Evolutionary conservation across 768 basidiomycete species (phyloP).

Genomic region (Candolleomyces eurysporus): DNA sequence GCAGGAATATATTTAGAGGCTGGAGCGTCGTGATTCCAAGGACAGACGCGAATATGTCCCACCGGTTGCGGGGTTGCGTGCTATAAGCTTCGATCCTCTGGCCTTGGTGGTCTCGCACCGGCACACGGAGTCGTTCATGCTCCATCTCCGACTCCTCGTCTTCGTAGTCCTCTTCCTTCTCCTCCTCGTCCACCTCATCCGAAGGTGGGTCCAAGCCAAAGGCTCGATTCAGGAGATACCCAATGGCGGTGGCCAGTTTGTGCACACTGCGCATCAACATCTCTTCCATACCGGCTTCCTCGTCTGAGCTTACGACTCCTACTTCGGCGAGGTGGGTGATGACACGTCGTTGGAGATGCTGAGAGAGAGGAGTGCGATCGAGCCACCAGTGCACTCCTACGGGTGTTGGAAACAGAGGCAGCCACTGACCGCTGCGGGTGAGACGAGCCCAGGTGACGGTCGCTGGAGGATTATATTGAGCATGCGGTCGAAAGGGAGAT

Average conservation of each 20-base stretch:
- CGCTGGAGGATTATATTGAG: not conserved
- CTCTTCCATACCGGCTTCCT: not conserved
- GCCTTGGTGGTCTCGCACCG: not conserved
- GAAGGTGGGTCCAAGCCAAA: not conserved
- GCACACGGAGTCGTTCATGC: not conserved
- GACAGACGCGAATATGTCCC: not conserved
- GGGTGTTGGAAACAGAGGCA: slow-evolving; percentile 1
- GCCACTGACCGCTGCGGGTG: not conserved
- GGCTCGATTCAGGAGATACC: not conserved
- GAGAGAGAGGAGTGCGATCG: not conserved
- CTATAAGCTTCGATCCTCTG: not conserved
- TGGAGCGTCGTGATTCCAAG: not conserved
- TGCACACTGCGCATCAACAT: not conserved
- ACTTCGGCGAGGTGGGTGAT: not conserved
- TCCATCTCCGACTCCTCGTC: not conserved
- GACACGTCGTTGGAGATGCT: not conserved
- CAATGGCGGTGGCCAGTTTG: slow-evolving; percentile 1
- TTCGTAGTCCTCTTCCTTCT: not conserved
- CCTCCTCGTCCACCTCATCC: not conserved
- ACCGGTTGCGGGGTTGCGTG: not conserved
- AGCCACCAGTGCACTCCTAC: not conserved
- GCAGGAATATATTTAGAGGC: not conserved
- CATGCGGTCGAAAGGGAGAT: not conserved
- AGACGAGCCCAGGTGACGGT: slow-evolving; percentile 1
- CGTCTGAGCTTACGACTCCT: not conserved